These are phyloP conservation scores for Platanthera zijinensis DNA, from an alignment of 106 monocot species.

Conservation along the genomic window DNA sequence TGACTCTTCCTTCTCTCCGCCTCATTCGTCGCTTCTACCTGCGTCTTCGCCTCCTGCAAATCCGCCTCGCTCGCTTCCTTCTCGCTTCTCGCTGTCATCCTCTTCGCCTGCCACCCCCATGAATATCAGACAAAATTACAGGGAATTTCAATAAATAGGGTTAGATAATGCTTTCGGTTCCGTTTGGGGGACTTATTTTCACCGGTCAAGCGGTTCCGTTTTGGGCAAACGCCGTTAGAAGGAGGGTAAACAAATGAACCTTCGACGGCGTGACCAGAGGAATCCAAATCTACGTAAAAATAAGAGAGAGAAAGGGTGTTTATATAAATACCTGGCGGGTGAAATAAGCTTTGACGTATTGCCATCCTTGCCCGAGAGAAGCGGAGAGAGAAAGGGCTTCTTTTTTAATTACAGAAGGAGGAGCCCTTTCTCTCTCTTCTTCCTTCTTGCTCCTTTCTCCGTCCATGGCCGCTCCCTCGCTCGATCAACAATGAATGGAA, in stretches of 20 bases:
- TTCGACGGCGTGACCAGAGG: no score
- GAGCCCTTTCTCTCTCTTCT: not conserved
- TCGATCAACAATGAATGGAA: not conserved
- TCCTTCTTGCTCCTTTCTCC: slow-evolving; percentile 2
- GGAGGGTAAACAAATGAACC: no score
- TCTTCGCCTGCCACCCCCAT: slow-evolving; percentile 5
- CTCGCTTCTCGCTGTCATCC: slow-evolving; percentile 20
- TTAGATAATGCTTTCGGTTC: no score
- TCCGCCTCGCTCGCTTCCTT: slow-evolving; percentile 18
- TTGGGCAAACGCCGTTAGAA: no score
- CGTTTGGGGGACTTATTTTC: no score
- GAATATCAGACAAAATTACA: not conserved
- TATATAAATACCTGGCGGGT: slow-evolving; percentile 1
- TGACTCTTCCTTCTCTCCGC: slow-evolving; percentile 13
- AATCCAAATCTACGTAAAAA: no score
- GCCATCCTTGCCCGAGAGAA: slow-evolving; percentile 6
- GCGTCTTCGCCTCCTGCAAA: slow-evolving; percentile 14
- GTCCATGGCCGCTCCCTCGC: not conserved
- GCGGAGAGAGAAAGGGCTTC: not conserved
- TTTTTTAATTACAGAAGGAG: not conserved
- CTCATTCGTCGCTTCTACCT: slow-evolving; percentile 20
- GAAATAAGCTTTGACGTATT: slow-evolving; percentile 8
- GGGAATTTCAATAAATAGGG: no score
- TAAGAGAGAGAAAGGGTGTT: no score
- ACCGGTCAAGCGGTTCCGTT: no score